These are phyloP conservation scores for Exophiala bonariae DNA, from an alignment of 2,329 filamentous ascomycete genomes.

Conservation along the genomic window DNA sequence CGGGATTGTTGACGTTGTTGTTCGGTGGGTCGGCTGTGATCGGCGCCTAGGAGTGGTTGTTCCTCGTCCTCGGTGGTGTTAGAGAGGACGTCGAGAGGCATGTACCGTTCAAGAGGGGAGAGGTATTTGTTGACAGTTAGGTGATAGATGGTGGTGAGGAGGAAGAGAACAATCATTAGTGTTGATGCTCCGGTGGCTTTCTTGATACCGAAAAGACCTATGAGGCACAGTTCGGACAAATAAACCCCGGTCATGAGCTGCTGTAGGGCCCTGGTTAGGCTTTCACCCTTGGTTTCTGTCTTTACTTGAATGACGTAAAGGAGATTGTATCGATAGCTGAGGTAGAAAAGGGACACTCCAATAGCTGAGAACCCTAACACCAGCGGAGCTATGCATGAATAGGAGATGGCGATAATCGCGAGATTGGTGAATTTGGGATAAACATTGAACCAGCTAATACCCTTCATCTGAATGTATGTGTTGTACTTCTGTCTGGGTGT, in stretches of 20 bases:
- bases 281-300: slow-evolving; percentile 82
- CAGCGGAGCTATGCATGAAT: slow-evolving; percentile 83
- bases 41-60: slow-evolving; percentile 21
- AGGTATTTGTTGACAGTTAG: slow-evolving; percentile 53
- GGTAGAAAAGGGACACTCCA: slow-evolving; percentile 77
- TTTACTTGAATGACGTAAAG: slow-evolving; percentile 80
- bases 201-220: slow-evolving; percentile 71
- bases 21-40: slow-evolving; percentile 2
- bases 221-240: slow-evolving; percentile 77
- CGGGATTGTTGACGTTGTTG: slow-evolving; percentile 5
- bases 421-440: slow-evolving; percentile 81
- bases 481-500: slow-evolving; percentile 77
- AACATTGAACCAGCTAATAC: slow-evolving; percentile 81
- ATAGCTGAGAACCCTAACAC: slow-evolving; percentile 79
- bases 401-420: slow-evolving; percentile 80
- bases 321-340: slow-evolving; percentile 87
- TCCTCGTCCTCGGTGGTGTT: slow-evolving; percentile 30
- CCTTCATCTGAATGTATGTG: slow-evolving; percentile 72
- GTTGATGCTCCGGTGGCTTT: slow-evolving; percentile 60
- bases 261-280: slow-evolving; percentile 82
- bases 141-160: slow-evolving; percentile 76
- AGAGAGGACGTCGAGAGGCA: slow-evolving; percentile 64
- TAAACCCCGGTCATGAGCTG: slow-evolving; percentile 85
- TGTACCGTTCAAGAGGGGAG: slow-evolving; percentile 56
- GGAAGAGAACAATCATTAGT: slow-evolving; percentile 70